phyloP scores from a whole-genome alignment of 306 rosid genomes.

The Vachellia pachyceras region DNA sequence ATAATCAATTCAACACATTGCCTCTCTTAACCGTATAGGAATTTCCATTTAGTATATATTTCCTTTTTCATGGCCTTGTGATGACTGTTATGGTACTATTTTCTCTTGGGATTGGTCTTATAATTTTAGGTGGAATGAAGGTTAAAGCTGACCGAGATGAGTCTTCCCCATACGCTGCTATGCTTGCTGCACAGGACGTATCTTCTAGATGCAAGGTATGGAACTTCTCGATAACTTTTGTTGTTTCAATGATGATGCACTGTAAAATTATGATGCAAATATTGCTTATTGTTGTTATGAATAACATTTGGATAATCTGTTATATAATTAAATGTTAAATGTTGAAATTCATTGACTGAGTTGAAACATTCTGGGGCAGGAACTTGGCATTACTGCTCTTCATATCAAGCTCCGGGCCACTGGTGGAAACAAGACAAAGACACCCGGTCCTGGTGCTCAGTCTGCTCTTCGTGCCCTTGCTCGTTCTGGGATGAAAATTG shows the following conservation, averaged over 20 bases:
- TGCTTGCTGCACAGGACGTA: conserved; percentile 97
- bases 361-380: conserved; percentile 48
- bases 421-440: conserved; percentile 89
- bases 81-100: not conserved
- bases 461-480: conserved; percentile 93
- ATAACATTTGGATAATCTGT: not conserved
- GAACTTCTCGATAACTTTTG: not conserved
- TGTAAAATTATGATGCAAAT: not conserved
- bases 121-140: conserved; percentile 83
- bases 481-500: conserved; percentile 93
- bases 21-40: not conserved
- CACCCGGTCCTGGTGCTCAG: conserved; percentile 96
- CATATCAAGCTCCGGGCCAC: conserved; percentile 89
- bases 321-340: not conserved
- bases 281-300: not conserved
- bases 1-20: not conserved
- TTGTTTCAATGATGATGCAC: not conserved
- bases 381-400: conserved; percentile 82
- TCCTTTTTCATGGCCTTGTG: not conserved
- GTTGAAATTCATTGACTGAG: not conserved
- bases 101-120: not conserved
- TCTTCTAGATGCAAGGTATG: conserved; percentile 80
- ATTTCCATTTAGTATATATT: not conserved
- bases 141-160: conserved; percentile 94
- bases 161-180: conserved; percentile 91